Evolutionary conservation across 2,329 filamentous ascomycete species (phyloP).

Genomic region (Claviceps sp.): DNA sequence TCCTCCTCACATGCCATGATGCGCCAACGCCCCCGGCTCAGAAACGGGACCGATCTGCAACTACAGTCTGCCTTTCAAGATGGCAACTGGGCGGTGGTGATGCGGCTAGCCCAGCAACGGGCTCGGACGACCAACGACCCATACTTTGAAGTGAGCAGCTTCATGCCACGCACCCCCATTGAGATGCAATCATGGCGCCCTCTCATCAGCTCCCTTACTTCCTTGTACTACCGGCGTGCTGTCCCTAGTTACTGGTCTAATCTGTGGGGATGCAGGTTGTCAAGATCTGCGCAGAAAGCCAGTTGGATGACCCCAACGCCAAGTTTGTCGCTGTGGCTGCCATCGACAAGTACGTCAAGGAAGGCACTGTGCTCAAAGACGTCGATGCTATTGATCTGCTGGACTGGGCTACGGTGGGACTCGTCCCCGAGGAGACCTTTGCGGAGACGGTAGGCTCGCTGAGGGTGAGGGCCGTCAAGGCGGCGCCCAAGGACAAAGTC

Average conservation of each 20-base stretch:
- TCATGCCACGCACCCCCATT: too few relatives aligned
- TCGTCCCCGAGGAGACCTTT: slow-evolving; percentile 27
- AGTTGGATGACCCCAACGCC: slow-evolving; percentile 34
- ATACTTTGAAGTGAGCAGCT: slow-evolving; percentile 36
- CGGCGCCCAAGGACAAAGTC: slow-evolving; percentile 32
- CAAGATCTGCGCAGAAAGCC: slow-evolving; percentile 37
- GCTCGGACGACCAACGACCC: slow-evolving; percentile 35
- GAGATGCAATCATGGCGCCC: too few relatives aligned
- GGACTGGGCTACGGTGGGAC: slow-evolving; percentile 36
- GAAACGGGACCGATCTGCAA: slow-evolving; percentile 38
- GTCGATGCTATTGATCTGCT: slow-evolving; percentile 38
- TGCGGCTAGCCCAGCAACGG: slow-evolving; percentile 39
- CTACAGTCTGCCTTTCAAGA: slow-evolving; percentile 42
- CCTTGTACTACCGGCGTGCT: too few relatives aligned
- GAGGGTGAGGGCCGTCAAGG: slow-evolving; percentile 37
- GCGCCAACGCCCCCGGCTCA: slow-evolving; percentile 25
- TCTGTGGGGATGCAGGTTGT: slow-evolving; percentile 21
- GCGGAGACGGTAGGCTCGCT: slow-evolving; percentile 35
- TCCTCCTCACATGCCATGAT: slow-evolving; percentile 16
- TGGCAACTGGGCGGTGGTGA: slow-evolving; percentile 37
- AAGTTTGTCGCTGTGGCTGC: slow-evolving; percentile 30
- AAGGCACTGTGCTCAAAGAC: slow-evolving; percentile 33
- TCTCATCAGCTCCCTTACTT: too few relatives aligned
- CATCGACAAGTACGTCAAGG: slow-evolving; percentile 32
- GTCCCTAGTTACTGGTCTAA: too few relatives aligned